Evolutionary conservation across 805 yeast genomes (phyloP), one percentile per base, ranked within the genome.

Genomic region (Wickerhamomyces alni): DNA sequence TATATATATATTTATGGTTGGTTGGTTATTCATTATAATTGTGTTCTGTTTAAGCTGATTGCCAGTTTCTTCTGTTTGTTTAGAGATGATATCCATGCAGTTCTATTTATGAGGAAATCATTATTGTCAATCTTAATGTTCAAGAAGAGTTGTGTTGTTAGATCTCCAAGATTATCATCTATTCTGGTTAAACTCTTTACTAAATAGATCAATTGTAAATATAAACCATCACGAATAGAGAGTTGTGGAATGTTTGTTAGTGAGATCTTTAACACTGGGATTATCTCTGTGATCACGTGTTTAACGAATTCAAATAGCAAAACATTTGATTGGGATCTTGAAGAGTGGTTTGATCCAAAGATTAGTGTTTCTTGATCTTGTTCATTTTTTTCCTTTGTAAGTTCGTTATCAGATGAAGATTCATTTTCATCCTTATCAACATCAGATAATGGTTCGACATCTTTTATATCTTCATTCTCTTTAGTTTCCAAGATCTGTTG

Each of bases 121-220:
- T 24, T 17, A 1, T 24, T 32, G 8, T 40, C 41, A 2, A 8
- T 15, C 18, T 50, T 55, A 1, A 48, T 33, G 21, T 53, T 47
- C n/a, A 52, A 41, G 12, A 76, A 50, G 31, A 66, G 66, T 43
- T 66, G 58, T 1, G 72, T 55, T 37, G 79, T 59, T n/a, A 74
- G 47, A 24, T 68, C 59, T 62, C 85, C 82, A 57, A 86, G 85
- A 50, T 83, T 86, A 4, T 76, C 77, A 12, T 85, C 82, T 17
- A 77, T 75, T 45, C 88, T 67, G 1, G 83, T 80, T 38, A 91
- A 66, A 28, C 95, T 81, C 55, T 83, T 87, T n/a, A 95, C 82
- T 48, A 96, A 86, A 62, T 89, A 91, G 1, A 87, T 79, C 29
- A 89, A 62, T 61, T 91, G 99, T 26, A 91, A 63, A 47, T 89